phyloP scores from a whole-genome alignment of 371 early-diverging fungal genomes.

The Capniomyces stellatus region DNA sequence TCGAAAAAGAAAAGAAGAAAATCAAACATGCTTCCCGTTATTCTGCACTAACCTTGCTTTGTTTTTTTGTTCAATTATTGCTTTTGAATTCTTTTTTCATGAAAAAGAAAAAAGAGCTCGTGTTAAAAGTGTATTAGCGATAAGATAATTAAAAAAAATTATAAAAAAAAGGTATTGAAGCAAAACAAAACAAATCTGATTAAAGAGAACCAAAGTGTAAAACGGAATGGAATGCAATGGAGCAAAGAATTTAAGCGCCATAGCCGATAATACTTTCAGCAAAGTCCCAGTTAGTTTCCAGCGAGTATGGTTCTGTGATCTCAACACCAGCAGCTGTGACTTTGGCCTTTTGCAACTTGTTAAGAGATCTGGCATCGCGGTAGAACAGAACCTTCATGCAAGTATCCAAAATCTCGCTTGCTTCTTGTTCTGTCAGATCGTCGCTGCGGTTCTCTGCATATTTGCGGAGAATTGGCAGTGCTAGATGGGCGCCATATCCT shows the following conservation, averaged over 20 bases:
- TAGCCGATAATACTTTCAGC: constrained; percentile 81
- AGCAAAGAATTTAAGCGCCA: no score
- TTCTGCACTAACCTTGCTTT: no score
- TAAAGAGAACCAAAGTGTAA: no score
- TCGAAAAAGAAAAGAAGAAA: no score
- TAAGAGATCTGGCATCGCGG: constrained; percentile 90
- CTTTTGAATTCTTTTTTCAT: no score
- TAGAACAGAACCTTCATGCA: constrained; percentile 91
- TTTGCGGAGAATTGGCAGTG: constrained; percentile 90
- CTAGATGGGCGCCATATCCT: constrained; percentile 91
- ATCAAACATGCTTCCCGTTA: no score
- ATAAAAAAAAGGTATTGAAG: not conserved
- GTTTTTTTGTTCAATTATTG: no score
- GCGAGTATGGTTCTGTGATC: constrained; percentile 71
- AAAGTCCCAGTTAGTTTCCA: constrained; percentile 87
- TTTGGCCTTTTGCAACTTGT: constrained; percentile 87
- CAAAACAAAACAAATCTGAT: no score
- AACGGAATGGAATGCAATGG: no score
- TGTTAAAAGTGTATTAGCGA: no score
- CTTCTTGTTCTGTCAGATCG: constrained; percentile 75
- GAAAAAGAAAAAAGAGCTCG: no score
- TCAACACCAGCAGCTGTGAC: constrained; percentile 63
- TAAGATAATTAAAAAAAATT: no score
- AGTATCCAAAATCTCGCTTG: constrained; percentile 68
- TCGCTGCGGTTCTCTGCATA: constrained; percentile 38